phyloP scores from a whole-genome alignment of 495 filamentous ascomycete genomes.

The Penicillium bialowiezense region DNA sequence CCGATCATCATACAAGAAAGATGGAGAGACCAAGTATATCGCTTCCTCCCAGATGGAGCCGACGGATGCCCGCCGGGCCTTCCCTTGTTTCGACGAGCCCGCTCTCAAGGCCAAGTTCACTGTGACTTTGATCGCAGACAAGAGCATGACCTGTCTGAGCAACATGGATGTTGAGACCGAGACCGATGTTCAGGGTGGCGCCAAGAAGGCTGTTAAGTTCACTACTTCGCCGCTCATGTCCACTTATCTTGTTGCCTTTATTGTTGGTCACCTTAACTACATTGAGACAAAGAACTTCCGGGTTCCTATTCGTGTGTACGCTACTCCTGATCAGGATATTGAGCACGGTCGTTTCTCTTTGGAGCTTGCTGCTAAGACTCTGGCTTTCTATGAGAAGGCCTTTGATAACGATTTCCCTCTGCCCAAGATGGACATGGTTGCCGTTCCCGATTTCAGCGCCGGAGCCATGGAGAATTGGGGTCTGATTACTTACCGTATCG shows the following conservation, averaged over 20 bases:
- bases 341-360: conserved; percentile 65
- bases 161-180: conserved; percentile 66
- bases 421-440: conserved; percentile 98
- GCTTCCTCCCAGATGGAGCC: conserved; percentile 68
- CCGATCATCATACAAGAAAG: conserved; percentile 59
- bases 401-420: conserved; percentile 54
- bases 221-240: conserved; percentile 66
- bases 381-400: conserved; percentile 54
- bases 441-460: conserved; percentile 89
- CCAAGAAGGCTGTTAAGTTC: conserved; percentile 65
- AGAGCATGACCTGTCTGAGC: conserved; percentile 61
- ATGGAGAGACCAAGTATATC: conserved; percentile 58
- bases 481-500: conserved; percentile 88
- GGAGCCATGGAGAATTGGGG: conserved; percentile 99
- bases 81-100: conserved; percentile 71
- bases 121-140: conserved; percentile 60
- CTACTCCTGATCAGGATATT: conserved; percentile 61
- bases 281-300: conserved; percentile 64
- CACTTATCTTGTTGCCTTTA: conserved; percentile 67
- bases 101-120: conserved; percentile 67
- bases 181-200: conserved; percentile 51
- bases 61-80: conserved; percentile 62
- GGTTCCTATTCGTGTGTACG: conserved; percentile 63
- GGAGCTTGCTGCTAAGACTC: conserved; percentile 57
- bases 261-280: conserved; percentile 64